These are phyloP conservation scores for Albatrellus ellisii DNA, from an alignment of 768 basidiomycete species.

Conservation along the genomic window DNA sequence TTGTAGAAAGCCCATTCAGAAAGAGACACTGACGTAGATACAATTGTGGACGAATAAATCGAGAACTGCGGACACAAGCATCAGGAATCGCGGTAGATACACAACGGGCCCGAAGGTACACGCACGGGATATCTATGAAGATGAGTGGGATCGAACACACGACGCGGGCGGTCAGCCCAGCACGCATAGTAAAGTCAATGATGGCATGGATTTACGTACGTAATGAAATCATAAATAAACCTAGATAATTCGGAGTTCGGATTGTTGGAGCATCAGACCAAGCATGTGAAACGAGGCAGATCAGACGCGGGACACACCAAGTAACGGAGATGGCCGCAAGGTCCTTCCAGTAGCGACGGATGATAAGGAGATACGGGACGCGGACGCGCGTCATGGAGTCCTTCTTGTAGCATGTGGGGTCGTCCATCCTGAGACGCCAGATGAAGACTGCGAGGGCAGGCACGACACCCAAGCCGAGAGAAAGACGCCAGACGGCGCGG, in stretches of 20 bases:
- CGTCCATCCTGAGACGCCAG: slow-evolving; percentile 80
- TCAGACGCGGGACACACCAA: slow-evolving; percentile 34
- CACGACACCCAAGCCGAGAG: slow-evolving; percentile 71
- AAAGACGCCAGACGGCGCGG: slow-evolving; percentile 76
- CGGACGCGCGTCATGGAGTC: slow-evolving; percentile 65
- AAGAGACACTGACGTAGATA: slow-evolving; percentile 35
- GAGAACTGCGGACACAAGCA: slow-evolving; percentile 48
- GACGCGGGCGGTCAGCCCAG: neutral
- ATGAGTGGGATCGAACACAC: too few species aligned
- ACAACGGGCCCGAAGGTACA: slow-evolving; percentile 4
- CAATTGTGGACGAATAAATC: slow-evolving; percentile 67
- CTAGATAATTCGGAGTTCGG: slow-evolving; percentile 46
- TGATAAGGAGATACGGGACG: slow-evolving; percentile 65
- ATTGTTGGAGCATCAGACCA: neutral
- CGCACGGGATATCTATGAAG: slow-evolving; percentile 47
- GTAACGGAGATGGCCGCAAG: slow-evolving; percentile 61
- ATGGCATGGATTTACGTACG: slow-evolving; percentile 26
- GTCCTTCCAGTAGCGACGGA: slow-evolving; percentile 72
- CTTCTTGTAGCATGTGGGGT: slow-evolving; percentile 60
- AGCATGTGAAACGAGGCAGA: neutral
- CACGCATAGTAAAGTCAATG: neutral
- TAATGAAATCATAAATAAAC: slow-evolving; percentile 79
- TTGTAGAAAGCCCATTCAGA: neutral
- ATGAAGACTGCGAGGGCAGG: slow-evolving; percentile 74
- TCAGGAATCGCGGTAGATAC: neutral